phyloP scores from a whole-genome alignment of 108 stramenopile species.

The Pseudonitzschia delicatissima region DNA sequence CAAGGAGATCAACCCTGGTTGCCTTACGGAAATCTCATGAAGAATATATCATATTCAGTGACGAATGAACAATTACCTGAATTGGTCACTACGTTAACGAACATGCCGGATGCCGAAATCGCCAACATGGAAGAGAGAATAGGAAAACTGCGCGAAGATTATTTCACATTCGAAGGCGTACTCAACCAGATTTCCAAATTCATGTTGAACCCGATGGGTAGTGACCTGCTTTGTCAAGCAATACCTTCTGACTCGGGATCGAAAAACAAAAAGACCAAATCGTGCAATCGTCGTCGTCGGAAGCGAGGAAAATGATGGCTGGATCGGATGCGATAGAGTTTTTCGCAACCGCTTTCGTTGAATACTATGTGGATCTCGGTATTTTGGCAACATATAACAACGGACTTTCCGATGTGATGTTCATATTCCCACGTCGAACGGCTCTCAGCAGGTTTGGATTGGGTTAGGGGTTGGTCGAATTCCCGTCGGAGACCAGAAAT shows the following conservation, averaged over 20 bases:
- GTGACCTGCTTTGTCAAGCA: conserved; percentile 8
- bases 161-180: conserved; percentile 11
- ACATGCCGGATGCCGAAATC: conserved; percentile 1
- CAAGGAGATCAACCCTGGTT: conserved; percentile 14
- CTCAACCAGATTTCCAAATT: conserved; percentile 9
- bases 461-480: too few relatives aligned
- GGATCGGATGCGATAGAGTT: too few relatives aligned
- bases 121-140: conserved; percentile 3
- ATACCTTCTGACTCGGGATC: neutral
- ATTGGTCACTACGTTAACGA: neutral
- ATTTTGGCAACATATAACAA: too few relatives aligned
- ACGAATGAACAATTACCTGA: conserved; percentile 1
- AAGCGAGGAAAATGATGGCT: too few relatives aligned
- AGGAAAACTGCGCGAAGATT: neutral
- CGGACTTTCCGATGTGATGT: too few relatives aligned
- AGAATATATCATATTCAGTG: neutral
- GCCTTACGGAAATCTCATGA: conserved; percentile 6
- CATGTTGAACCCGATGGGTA: neutral
- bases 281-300: neutral
- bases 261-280: neutral
- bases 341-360: too few relatives aligned
- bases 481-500: too few relatives aligned
- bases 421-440: too few relatives aligned
- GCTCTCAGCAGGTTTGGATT: too few relatives aligned
- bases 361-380: too few relatives aligned